phyloP scores from a whole-genome alignment of 1,284 basidiomycete species.

The Ganoderma boninense region DNA sequence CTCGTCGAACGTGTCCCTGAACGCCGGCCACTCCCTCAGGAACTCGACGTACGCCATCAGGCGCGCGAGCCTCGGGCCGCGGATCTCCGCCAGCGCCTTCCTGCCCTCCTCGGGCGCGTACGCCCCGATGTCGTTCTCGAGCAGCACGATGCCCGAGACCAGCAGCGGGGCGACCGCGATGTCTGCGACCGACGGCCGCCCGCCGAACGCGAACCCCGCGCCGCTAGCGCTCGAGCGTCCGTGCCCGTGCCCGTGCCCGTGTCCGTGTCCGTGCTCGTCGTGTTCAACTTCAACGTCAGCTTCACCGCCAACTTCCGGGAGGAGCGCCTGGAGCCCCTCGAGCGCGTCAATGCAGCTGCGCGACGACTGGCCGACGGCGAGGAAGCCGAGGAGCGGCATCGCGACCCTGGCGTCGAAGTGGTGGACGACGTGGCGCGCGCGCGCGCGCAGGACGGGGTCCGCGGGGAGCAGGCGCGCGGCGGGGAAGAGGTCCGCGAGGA shows the following conservation, averaged over 20 bases:
- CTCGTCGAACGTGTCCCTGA: conserved; percentile 42
- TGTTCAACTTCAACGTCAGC: too few species aligned
- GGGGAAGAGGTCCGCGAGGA: conserved; percentile 14
- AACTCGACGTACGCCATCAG: conserved; percentile 41
- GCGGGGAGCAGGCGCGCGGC: not conserved
- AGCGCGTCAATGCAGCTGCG: not conserved
- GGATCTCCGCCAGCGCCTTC: conserved; percentile 38
- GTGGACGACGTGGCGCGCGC: conserved; percentile 1
- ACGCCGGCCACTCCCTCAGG: conserved; percentile 41
- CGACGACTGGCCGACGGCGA: not conserved
- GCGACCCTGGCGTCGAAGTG: conserved; percentile 28
- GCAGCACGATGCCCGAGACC: conserved; percentile 37
- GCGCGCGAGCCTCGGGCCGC: conserved; percentile 39
- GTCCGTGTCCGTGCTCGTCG: too few species aligned
- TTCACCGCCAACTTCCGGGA: not conserved
- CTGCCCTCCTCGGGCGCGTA: conserved; percentile 40
- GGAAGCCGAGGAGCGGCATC: not conserved
- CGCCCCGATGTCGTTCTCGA: conserved; percentile 42
- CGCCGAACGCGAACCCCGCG: conserved; percentile 12
- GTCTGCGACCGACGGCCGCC: conserved; percentile 14
- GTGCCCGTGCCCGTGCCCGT: too few species aligned
- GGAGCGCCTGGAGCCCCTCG: conserved; percentile 18
- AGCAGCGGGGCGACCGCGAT: conserved; percentile 14
- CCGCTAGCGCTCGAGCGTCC: not conserved
- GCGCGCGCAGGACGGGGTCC: conserved; percentile 7